phyloP scores from a whole-genome alignment of 306 rosid species.

The Prunus kanzakura region DNA sequence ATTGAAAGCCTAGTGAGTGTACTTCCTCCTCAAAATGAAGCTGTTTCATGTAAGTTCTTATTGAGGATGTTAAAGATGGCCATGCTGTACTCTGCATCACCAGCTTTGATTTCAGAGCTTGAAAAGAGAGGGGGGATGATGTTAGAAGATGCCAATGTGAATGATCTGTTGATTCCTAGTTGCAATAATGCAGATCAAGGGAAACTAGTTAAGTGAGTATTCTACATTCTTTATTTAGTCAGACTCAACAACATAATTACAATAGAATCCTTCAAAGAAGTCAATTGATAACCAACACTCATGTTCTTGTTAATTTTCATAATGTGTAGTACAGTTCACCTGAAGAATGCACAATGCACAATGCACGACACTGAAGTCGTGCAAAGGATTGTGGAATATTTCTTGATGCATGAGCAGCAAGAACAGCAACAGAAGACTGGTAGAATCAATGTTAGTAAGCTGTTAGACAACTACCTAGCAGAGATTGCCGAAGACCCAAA shows the following conservation, averaged over 20 bases:
- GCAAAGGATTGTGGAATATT: constrained; percentile 84
- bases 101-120: constrained; percentile 81
- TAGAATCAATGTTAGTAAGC: constrained; percentile 68
- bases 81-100: constrained; percentile 70
- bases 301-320: constrained; percentile 20
- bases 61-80: constrained; percentile 80
- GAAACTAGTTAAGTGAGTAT: constrained; percentile 57
- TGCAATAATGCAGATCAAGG: constrained; percentile 59
- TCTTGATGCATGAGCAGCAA: constrained; percentile 81
- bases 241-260: constrained; percentile 9
- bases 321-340: constrained; percentile 42
- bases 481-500: constrained; percentile 91
- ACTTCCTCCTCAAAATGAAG: constrained; percentile 76
- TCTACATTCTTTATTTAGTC: constrained; percentile 2
- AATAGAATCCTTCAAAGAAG: constrained; percentile 12
- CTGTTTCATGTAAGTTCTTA: constrained; percentile 78
- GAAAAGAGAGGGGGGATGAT: constrained; percentile 81
- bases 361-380: constrained; percentile 76
- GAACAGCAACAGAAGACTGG: constrained; percentile 58
- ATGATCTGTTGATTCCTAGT: constrained; percentile 79
- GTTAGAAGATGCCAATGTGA: constrained; percentile 82
- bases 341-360: constrained; percentile 59
- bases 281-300: constrained; percentile 11
- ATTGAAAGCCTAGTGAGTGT: constrained; percentile 76
- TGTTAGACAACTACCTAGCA: constrained; percentile 81